phyloP scores from a whole-genome alignment of 306 rosid species.

The Begonia fuchsioides region DNA sequence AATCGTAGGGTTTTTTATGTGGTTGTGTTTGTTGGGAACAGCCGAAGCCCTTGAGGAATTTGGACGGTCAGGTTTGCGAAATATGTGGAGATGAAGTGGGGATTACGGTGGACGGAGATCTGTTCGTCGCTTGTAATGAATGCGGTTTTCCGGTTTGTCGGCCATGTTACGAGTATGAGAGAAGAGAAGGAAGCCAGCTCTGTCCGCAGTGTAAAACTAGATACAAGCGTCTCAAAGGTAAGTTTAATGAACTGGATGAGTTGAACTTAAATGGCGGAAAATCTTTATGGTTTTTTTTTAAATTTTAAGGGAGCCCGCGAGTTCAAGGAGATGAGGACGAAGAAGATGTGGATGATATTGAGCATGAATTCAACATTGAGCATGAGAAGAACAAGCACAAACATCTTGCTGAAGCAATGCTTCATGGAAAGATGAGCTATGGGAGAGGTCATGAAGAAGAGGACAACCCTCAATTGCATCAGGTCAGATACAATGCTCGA shows the following conservation, averaged over 20 bases:
- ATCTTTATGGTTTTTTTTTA: not conserved
- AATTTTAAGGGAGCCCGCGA: slow-evolving; percentile 79
- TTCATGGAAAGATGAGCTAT: slow-evolving; percentile 61
- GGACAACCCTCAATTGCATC: slow-evolving; percentile 23
- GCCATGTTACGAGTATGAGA: slow-evolving; percentile 91
- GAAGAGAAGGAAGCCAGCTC: slow-evolving; percentile 77
- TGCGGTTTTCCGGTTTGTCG: slow-evolving; percentile 93
- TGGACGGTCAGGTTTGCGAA: slow-evolving; percentile 96
- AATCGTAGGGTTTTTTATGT: not conserved
- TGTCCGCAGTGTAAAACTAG: slow-evolving; percentile 95
- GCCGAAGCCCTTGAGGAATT: slow-evolving; percentile 86
- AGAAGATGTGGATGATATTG: slow-evolving; percentile 87
- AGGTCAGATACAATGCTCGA: no score
- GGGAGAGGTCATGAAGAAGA: slow-evolving; percentile 57
- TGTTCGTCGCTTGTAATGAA: slow-evolving; percentile 94
- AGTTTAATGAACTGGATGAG: no score
- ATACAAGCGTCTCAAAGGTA: slow-evolving; percentile 91
- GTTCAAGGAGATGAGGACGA: slow-evolving; percentile 93
- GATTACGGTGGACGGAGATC: slow-evolving; percentile 74
- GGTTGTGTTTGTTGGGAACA: slow-evolving; percentile 21
- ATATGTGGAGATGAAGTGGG: slow-evolving; percentile 92
- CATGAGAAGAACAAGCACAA: slow-evolving; percentile 41
- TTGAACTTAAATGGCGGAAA: no score
- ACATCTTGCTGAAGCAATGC: slow-evolving; percentile 67
- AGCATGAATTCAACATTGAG: slow-evolving; percentile 67